Percentiles rank a stretch among this genome's conserved stretches.
Conservation (phyloP, 2,329 filamentous ascomycete species). For the Aureobasidium sp. region DNA sequence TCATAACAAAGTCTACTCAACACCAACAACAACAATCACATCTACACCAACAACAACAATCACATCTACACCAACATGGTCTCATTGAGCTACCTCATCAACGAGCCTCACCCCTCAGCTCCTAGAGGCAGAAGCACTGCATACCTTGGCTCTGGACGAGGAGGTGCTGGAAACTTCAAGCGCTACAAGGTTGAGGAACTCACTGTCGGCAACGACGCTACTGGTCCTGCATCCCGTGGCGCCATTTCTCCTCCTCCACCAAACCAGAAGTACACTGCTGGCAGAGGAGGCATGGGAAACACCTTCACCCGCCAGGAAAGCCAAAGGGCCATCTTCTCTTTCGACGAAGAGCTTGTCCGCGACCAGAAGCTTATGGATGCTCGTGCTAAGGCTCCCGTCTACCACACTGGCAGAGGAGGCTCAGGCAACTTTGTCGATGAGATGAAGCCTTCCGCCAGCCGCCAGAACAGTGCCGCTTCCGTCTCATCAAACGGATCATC, state of each 20-base stretch:
- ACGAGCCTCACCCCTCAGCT: conserved; percentile 54
- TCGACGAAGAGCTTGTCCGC: conserved; percentile 57
- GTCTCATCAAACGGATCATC: conserved; percentile 6
- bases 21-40: too few relatives aligned
- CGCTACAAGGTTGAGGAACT: conserved; percentile 47
- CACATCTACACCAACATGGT: conserved; percentile 4
- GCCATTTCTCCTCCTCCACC: conserved; percentile 38
- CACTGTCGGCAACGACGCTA: conserved; percentile 37
- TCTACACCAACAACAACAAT: background rate
- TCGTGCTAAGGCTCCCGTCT: conserved; percentile 47
- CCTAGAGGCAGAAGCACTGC: conserved; percentile 29
- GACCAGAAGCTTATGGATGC: conserved; percentile 46
- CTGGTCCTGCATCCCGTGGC: conserved; percentile 40
- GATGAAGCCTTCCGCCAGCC: conserved; percentile 22
- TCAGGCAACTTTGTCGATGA: conserved; percentile 46
- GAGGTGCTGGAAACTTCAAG: conserved; percentile 51
- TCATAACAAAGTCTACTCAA: too few relatives aligned
- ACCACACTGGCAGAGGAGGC: conserved; percentile 55
- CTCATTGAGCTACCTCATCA: conserved; percentile 42
- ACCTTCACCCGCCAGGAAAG: conserved; percentile 42
- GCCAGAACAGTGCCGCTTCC: conserved; percentile 4
- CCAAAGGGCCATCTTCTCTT: conserved; percentile 55
- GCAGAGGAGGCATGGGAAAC: conserved; percentile 53
- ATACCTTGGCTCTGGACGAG: conserved; percentile 46
- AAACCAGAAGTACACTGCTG: conserved; percentile 46